Conservation (phyloP, 768 basidiomycete genomes). For the Psilocybe azurescens region DNA sequence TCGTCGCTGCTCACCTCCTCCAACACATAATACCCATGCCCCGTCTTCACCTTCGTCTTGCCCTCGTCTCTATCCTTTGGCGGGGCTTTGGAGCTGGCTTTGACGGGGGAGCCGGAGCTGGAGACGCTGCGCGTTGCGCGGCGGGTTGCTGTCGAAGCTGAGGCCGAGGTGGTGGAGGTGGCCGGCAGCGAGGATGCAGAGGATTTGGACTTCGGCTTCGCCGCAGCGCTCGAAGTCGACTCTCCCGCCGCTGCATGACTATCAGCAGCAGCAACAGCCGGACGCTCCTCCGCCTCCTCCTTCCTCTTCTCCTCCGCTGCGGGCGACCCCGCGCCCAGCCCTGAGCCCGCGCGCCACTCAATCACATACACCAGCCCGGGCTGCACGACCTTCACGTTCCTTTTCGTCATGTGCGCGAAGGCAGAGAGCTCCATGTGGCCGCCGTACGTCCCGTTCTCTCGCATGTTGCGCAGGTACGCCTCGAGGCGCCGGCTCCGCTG, state of each 20-base stretch:
- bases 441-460: slow-evolving; percentile 86
- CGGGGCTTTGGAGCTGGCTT: neutral
- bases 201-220: neutral
- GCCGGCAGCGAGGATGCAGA: neutral
- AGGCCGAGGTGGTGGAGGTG: slow-evolving; percentile 2
- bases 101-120: neutral
- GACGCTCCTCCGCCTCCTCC: neutral
- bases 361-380: slow-evolving; percentile 92
- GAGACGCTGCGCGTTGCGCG: slow-evolving; percentile 9
- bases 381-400: slow-evolving; percentile 91
- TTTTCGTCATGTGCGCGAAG: slow-evolving; percentile 79
- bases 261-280: neutral
- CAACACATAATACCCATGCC: slow-evolving; percentile 32
- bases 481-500: slow-evolving; percentile 20
- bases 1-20: slow-evolving; percentile 31
- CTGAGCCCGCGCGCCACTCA: slow-evolving; percentile 70
- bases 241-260: neutral
- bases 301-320: neutral
- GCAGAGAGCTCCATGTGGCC: slow-evolving; percentile 94
- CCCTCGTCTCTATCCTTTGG: slow-evolving; percentile 14
- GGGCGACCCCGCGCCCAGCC: neutral
- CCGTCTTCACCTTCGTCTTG: slow-evolving; percentile 25
- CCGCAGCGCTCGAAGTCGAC: neutral
- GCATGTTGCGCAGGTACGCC: slow-evolving; percentile 76
- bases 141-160: neutral